phyloP scores from a whole-genome alignment of 2,329 filamentous ascomycete genomes.

The Aspergillus floridensis region DNA sequence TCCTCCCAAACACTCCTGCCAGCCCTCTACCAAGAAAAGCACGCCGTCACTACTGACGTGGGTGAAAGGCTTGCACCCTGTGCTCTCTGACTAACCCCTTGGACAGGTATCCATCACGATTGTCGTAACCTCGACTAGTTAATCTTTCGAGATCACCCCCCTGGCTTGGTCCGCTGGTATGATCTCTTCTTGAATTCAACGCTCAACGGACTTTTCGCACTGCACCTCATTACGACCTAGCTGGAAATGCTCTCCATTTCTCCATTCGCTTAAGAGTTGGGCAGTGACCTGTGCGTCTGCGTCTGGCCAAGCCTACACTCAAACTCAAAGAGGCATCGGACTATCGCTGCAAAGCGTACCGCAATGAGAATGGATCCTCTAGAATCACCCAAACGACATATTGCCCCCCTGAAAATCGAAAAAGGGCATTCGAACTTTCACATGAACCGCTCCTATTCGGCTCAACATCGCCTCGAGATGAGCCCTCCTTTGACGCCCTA shows the following conservation, averaged over 20 bases:
- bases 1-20: slow-evolving; percentile 11
- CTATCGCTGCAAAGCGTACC: neutral
- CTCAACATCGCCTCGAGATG: slow-evolving; percentile 54
- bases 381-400: slow-evolving; percentile 36
- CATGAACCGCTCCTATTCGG: slow-evolving; percentile 24
- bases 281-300: slow-evolving; percentile 27
- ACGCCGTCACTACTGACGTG: slow-evolving; percentile 11
- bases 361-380: slow-evolving; percentile 16
- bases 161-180: neutral
- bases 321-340: neutral
- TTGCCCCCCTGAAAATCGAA: slow-evolving; percentile 39
- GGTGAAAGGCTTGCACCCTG: slow-evolving; percentile 4
- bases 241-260: slow-evolving; percentile 30
- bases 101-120: neutral
- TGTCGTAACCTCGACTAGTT: slow-evolving; percentile 4
- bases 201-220: neutral
- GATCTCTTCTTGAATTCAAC: neutral
- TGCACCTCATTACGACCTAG: neutral
- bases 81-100: slow-evolving; percentile 6
- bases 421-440: slow-evolving; percentile 32
- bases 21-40: slow-evolving; percentile 14
- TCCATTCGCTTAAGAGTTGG: slow-evolving; percentile 28
- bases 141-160: neutral
- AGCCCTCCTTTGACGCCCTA: slow-evolving; percentile 72
- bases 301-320: slow-evolving; percentile 12